Evolutionary conservation across 83 land plant species (phyloP), one percentile per base, ranked within the genome.

Genomic region (Diphasiastrum complanatum): DNA sequence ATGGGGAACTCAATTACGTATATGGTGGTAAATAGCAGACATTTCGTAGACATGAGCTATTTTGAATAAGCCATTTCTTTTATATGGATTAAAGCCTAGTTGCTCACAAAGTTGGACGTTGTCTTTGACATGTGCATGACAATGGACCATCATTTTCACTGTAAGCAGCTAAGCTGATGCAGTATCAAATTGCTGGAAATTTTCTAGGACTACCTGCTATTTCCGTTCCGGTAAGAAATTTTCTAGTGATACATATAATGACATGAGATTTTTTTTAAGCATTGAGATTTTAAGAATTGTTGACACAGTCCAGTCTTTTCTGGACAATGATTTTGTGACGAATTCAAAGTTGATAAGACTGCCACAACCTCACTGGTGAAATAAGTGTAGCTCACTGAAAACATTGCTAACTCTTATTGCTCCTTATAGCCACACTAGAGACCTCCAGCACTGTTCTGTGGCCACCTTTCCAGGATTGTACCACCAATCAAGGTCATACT

Each of bases 181-280:
- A 45, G 0, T 61, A 61, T 36, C 64, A 61, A 32, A 4, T 61
- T 23, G 60, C 54, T 2, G 64, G 41, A 32, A 61, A 61, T 43
- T 26, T 61, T 27, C 60, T 63, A 2, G 63, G 66, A 20, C 22
- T 63, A 23, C 61, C 61, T 50, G 66, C 66, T 22, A 8, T 63
- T 20, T 47, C 61, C 8, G 20, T 63, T 37, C 66, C 61, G 47
- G 66, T 63, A 33, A 3, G 59, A 16, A 0, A 29, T 20, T 26
- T 24, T 2, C 38, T 45, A 35, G 19, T 68, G 32, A 32, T 10
- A 30, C 45, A 64, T 64, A 23, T 5, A 1, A 61, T n/a, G 23
- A 12, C 30, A 24, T 26, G 5, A 51, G 29, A 8, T n/a, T 43
- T 51, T 2, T 61, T 36, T 32, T 61, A 4, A 20, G 50, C 23